A percentile compares a stretch with the other conserved stretches of the same genome.
Conservation (phyloP, 140 eudicot species). For the Erigeron philadelphicus region DNA sequence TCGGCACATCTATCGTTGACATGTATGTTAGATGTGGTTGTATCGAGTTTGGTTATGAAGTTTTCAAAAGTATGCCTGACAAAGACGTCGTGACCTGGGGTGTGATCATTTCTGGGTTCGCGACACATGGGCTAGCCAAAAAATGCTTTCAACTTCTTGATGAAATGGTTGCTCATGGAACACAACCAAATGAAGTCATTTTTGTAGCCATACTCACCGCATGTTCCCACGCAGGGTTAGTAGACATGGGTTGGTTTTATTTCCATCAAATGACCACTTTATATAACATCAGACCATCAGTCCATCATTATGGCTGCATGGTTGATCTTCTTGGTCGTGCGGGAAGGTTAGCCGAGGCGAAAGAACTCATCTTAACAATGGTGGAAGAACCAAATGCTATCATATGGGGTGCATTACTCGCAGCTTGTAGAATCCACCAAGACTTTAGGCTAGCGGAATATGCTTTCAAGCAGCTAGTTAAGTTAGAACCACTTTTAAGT, state of each 20-base stretch:
- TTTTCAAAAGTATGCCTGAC: conserved; percentile 32
- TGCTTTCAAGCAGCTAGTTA: conserved; percentile 31
- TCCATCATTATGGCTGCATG: conserved; percentile 57
- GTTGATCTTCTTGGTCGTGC: conserved; percentile 55
- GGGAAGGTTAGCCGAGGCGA: conserved; percentile 39
- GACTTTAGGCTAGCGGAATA: conserved; percentile 30
- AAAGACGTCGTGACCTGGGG: conserved; percentile 50
- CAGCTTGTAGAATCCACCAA: conserved; percentile 34
- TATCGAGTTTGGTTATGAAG: conserved; percentile 30
- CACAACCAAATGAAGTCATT: conserved; percentile 36
- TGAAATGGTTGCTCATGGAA: conserved; percentile 32
- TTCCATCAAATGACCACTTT: conserved; percentile 34
- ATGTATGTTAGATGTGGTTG: conserved; percentile 51
- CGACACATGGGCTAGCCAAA: conserved; percentile 33
- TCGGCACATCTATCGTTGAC: conserved; percentile 39
- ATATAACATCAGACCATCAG: conserved; percentile 37
- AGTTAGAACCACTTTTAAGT: conserved; percentile 33
- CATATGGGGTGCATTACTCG: conserved; percentile 48
- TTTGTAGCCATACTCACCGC: conserved; percentile 48
- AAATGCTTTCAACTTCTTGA: conserved; percentile 44
- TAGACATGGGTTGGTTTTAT: conserved; percentile 35
- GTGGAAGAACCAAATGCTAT: conserved; percentile 34
- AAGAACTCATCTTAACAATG: conserved; percentile 37
- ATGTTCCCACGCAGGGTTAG: conserved; percentile 41
- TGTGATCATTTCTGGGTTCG: conserved; percentile 43